Base-by-base conservation (phyloP, 768 basidiomycete species). In the Leucocoprinus sp. region DNA sequence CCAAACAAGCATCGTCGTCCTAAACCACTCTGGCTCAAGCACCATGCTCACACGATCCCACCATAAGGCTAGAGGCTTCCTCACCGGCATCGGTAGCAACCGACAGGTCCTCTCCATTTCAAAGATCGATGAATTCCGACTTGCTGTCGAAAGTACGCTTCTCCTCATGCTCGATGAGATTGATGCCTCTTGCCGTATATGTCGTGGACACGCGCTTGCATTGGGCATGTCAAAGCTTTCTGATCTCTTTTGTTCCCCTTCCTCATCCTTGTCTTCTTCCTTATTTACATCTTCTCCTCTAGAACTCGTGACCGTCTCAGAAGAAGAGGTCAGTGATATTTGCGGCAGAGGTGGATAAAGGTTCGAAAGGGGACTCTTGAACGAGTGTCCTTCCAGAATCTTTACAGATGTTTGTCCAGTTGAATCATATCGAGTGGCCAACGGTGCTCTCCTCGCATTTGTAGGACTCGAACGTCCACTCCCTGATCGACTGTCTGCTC, bases 1-100 rank as follows among this genome's bases (percentile, higher is more conserved):
- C 89, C 91, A 95, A 17, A 93, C 78, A 27, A 92, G 64, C 48
- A 90, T 9, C 17, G 90, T 91, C 43, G 82, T 89, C 51, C 69
- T 66, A 37, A 76, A 56, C 89, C 90, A 91, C 57, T 87, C 78
- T 0, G 84, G 82, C 19, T 73, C 63, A 14, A 93, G 66, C 17
- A 93, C 80, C 71, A 82, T 74, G 53, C 64, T 64, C 17, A 93
- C 65, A 9, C 85, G 72, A 49, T 76, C 75, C 52, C 76, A 61
- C 82, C 84, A 92, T 14, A 77, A 83, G 47, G 67, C 64, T n/a
- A 84, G 39, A 1, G 86, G 82, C 24, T 66, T 68, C 37, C 72
- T 67, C 29, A 84, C 52, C 68, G 70, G 74, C 36, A 71, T 62
- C 8, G 82, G 82, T 12, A 83, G 60, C 8, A 58, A 44, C 36